Evolutionary conservation across 169 alveolate species (phyloP), one percentile per base, ranked within the genome.

Genomic region (Cryptosporidium ryanae): DNA sequence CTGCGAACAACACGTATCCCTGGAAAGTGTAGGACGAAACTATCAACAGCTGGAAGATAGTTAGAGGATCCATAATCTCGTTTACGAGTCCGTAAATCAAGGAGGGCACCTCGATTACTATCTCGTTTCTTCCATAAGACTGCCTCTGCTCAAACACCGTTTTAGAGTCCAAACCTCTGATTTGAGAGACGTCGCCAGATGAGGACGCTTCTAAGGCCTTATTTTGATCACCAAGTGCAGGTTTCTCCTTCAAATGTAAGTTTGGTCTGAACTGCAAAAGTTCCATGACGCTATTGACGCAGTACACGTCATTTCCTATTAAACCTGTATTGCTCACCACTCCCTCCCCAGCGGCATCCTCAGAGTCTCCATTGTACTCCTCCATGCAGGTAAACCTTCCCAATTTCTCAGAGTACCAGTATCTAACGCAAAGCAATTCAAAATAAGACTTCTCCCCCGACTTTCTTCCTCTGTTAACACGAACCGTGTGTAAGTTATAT

Each of bases 1-100:
- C 49, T 52, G 82, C 84, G 34, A 59, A 76, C 7, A 76, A 65
- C 6, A 76, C 63, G 70, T 92, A 93, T 1, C 92, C 94, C 65
- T 92, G 93, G 38, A 76, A 82, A 54, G 90, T 90, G 92, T 94
- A 94, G 8, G 94, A 83, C 6, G 91, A 81, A 32, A 93, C 89
- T 66, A 92, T 83, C 63, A 90, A 91, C 18, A 92, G 65, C 82
- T 93, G 92, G 84, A 93, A 93, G 34, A 92, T 70, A 46, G 91
- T 91, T 44, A 92, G 91, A 10, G 94, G 94, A 65, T 90, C 64
- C 65, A 83, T 65, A 3, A 90, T 65, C 64, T 91, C 94, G 52
- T 82, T 64, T 0, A 59, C 18, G 5, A 90, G 64, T 2, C 82
- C 54, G 25, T 59, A 6, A 12, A 29, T 12, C 0, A 82, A 54